A percentile compares a stretch with the other conserved stretches of the same genome.
These are phyloP conservation scores for Aspergillus neotritici DNA, from an alignment of 2,329 filamentous ascomycete species.

Conservation along the genomic window DNA sequence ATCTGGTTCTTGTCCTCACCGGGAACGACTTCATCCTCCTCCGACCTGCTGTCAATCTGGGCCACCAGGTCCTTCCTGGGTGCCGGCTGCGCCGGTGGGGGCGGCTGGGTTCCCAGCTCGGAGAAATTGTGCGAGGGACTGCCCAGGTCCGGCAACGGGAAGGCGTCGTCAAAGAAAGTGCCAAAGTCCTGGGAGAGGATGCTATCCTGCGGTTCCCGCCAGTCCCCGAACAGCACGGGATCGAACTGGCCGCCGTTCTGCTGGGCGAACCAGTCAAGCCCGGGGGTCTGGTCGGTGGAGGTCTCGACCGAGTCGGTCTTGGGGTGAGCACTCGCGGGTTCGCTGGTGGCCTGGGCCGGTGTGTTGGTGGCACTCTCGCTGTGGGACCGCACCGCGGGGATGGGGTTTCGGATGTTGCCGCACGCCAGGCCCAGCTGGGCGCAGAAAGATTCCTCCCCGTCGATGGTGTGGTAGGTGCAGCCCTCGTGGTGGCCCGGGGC, in stretches of 20 bases:
- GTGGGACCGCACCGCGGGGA: slow-evolving; percentile 35
- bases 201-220: slow-evolving; percentile 83
- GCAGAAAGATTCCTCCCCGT: slow-evolving; percentile 44
- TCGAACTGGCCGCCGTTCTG: slow-evolving; percentile 86
- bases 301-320: not conserved
- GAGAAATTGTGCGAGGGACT: slow-evolving; percentile 66
- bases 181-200: slow-evolving; percentile 68
- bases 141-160: slow-evolving; percentile 68
- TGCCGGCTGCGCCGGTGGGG: slow-evolving; percentile 10
- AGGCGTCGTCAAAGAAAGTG: slow-evolving; percentile 68
- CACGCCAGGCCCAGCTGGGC: slow-evolving; percentile 42
- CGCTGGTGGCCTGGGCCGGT: slow-evolving; percentile 14
- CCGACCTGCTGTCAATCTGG: slow-evolving; percentile 65
- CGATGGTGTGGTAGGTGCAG: slow-evolving; percentile 26
- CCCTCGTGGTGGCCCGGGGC: slow-evolving; percentile 23
- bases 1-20: slow-evolving; percentile 57
- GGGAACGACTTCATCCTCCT: slow-evolving; percentile 63
- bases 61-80: slow-evolving; percentile 67
- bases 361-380: slow-evolving; percentile 28
- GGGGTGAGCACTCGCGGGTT: no score
- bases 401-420: slow-evolving; percentile 41
- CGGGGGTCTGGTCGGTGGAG: slow-evolving; percentile 16
- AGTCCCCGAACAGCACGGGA: slow-evolving; percentile 84
- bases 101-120: slow-evolving; percentile 25
- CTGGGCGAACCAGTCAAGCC: slow-evolving; percentile 64